Base-by-base conservation (phyloP, 768 basidiomycete species). In the Lactarius tabidus region DNA sequence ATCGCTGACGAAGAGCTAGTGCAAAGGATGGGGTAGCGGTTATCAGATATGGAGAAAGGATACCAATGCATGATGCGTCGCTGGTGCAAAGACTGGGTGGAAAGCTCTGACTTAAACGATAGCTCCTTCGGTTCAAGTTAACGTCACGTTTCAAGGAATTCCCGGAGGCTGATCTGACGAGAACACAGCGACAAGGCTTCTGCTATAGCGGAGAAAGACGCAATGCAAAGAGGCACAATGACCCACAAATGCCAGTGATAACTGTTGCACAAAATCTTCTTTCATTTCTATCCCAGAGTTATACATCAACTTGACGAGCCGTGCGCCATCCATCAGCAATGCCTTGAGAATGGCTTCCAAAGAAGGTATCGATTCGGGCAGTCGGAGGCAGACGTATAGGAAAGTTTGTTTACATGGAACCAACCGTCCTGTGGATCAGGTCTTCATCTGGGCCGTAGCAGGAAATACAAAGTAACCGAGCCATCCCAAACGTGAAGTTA, bases 321-420 rank as follows among this genome's bases (percentile, higher is more conserved):
- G 97, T 1, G 93, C 93, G 67, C 92, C 92, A 75, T 98, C 96
- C 15, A 79, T 79, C 23, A 98, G 77, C 7, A 98, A 77, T 1
- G 83, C 78, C 61, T 88, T 81, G 0, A 97, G 95, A 41, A 98
- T 89, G n/a, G 78, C 75, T 7, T 98, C 95, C 93, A 95, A 98
- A n/a, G 69, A 67, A 33, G 79, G 75, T 81, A 95, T 89, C 23
- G 77, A 79, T 3, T 85, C 83, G 0, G 91, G 83, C 81, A 98
- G 85, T 38, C 95, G 89, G n/a, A 98, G 79, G 74, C 98, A 98
- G 43, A 98, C 95, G 75, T 98, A 94, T 1, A 97, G 0, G 93
- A 96, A 33, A 98, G 85, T 75, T 95, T 96, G 80, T 98, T 96
- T 67, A 99, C 97, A 75, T 98, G 97, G 69, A 98, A 97, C 93